Base-by-base conservation (phyloP, 148 eudicot species). In the Selenicereus undatus region DNA sequence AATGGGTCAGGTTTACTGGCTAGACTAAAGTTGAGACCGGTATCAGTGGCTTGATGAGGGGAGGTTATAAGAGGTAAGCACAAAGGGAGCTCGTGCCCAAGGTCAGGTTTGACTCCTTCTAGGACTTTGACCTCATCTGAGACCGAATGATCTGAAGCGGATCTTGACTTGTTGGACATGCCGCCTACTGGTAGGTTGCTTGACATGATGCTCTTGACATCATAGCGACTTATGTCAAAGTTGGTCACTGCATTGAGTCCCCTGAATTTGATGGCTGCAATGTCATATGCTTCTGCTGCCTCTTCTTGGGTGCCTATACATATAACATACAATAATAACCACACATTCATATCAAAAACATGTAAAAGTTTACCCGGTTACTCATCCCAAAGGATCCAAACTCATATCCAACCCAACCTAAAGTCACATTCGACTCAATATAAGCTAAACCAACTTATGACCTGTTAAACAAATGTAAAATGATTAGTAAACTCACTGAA, bases 211-310 rank as follows among this genome's bases (percentile, higher is more conserved):
- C 93, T 91, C 71, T 88, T 86, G 4, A 94, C 93, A 66, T 94
- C 97, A 52, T 94, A 94, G 10, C 98, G 92, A 79, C 91, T 91
- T 82, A 94, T 93, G 89, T 94, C 98, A 60, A 94, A 94, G 83
- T 94, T 94, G 72, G 98, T 94, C 60, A 94, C 98, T 0, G 98
- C 98, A 10, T 89, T 94, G 11, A 89, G 88, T 50, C 98, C 98
- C 35, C 98, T 83, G 84, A 94, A 94, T 69, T 94, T 94, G 52
- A 94, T 94, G 21, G 98, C 97, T 0, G 98, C 98, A 36, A 94
- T 94, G 86, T 94, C 98, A 24, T 94, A 94, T 2, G 98, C 98
- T 81, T 94, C 98, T 0, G 98, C 98, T 3, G 98, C 98, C 87
- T 94, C 98, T 80, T 94, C 98, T 86, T 94, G 97, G 54, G 98